phyloP scores from a whole-genome alignment of 2,329 filamentous ascomycete genomes.

The Diaporthe citri region DNA sequence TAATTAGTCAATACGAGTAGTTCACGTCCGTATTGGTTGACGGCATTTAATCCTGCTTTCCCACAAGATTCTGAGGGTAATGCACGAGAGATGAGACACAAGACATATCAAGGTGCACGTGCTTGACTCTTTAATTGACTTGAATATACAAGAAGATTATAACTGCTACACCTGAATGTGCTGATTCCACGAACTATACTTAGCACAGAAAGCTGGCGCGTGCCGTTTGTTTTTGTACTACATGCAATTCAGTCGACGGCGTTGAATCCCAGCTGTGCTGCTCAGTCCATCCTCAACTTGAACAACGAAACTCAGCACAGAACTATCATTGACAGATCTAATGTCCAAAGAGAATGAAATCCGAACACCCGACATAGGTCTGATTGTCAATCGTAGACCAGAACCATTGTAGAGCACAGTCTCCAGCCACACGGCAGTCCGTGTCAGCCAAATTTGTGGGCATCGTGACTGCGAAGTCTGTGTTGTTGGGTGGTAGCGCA shows the following conservation, averaged over 20 bases:
- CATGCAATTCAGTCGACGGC: not conserved
- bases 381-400: slow-evolving; percentile 30
- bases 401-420: slow-evolving; percentile 33
- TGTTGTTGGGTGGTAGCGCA: slow-evolving; percentile 29
- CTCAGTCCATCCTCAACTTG: not conserved
- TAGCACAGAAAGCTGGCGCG: not conserved
- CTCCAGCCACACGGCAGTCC: slow-evolving; percentile 23
- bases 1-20: no score
- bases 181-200: no score
- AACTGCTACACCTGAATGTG: not conserved
- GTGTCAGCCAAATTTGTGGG: slow-evolving; percentile 17
- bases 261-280: not conserved
- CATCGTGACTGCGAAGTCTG: slow-evolving; percentile 32
- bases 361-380: slow-evolving; percentile 34
- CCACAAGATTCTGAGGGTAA: not conserved
- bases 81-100: not conserved
- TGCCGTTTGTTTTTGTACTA: not conserved
- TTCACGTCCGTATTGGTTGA: not conserved
- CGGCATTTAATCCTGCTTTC: not conserved
- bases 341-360: slow-evolving; percentile 32
- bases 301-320: not conserved
- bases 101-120: not conserved
- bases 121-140: not conserved
- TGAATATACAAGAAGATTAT: not conserved
- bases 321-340: not conserved